A percentile compares a stretch with the other conserved stretches of the same genome.
Conservation (phyloP, 805 yeast species). For the Danielozyma ontarioensis region DNA sequence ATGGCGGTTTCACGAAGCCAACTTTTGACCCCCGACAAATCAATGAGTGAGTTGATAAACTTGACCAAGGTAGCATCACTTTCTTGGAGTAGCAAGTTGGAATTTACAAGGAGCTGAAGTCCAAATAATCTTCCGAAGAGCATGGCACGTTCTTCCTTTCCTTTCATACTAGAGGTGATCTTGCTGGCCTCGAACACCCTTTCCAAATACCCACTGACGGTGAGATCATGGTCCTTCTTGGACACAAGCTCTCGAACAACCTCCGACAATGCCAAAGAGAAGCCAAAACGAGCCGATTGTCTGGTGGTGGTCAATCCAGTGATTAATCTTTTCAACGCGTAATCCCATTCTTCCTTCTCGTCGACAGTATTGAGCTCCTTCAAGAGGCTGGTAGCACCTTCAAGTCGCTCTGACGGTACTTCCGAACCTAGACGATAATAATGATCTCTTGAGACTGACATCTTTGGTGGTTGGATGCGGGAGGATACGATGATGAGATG, state of each 20-base stretch:
- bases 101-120: constrained; percentile 61
- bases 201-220: constrained; percentile 28
- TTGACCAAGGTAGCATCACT: constrained; percentile 25
- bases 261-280: constrained; percentile 82
- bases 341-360: constrained; percentile 62
- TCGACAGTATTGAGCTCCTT: constrained; percentile 48
- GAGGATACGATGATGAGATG: no score
- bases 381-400: constrained; percentile 64
- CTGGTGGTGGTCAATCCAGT: constrained; percentile 79
- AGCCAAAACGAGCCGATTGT: constrained; percentile 82
- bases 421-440: constrained; percentile 78
- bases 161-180: constrained; percentile 46
- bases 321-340: constrained; percentile 72
- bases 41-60: constrained; percentile 46
- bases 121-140: constrained; percentile 86
- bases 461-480: no score
- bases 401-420: constrained; percentile 61
- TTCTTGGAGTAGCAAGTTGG: constrained; percentile 24
- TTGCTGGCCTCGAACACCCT: constrained; percentile 35
- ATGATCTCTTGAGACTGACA: constrained; percentile 64
- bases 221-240: constrained; percentile 22
- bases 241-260: constrained; percentile 36
- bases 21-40: constrained; percentile 58
- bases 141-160: constrained; percentile 75
- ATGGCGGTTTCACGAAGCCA: constrained; percentile 86